A percentile compares a stretch with the other conserved stretches of the same genome.
These are phyloP conservation scores for Teratosphaeria gauchensis DNA, from an alignment of 2,329 filamentous ascomycete species.

Conservation along the genomic window DNA sequence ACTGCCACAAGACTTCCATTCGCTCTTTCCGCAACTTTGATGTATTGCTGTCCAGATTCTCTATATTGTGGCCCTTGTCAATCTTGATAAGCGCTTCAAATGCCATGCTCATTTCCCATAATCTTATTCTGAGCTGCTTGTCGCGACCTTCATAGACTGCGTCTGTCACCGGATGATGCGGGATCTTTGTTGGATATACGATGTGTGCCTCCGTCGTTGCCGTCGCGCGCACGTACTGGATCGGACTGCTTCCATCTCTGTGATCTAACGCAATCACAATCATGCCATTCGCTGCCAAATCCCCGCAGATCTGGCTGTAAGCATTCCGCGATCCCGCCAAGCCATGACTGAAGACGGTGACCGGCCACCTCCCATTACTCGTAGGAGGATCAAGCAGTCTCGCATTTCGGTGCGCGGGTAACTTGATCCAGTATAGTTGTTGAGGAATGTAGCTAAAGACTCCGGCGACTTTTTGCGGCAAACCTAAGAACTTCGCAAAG, in stretches of 20 bases:
- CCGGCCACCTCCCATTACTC: slow-evolving; percentile 57
- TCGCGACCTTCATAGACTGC: slow-evolving; percentile 61
- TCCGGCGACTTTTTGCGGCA: slow-evolving; percentile 25
- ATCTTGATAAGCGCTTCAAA: slow-evolving; percentile 60
- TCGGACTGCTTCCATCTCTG: slow-evolving; percentile 67
- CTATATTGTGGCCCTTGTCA: slow-evolving; percentile 44
- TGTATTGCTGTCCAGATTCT: slow-evolving; percentile 37
- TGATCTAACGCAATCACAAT: slow-evolving; percentile 77
- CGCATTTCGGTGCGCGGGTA: slow-evolving; percentile 65
- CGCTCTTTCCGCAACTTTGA: slow-evolving; percentile 26
- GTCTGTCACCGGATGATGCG: slow-evolving; percentile 51
- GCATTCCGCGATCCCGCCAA: slow-evolving; percentile 72
- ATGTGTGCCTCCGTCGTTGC: slow-evolving; percentile 29
- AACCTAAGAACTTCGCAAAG: slow-evolving; percentile 67
- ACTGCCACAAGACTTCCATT: slow-evolving; percentile 45
- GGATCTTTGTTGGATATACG: slow-evolving; percentile 37
- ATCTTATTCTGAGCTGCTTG: slow-evolving; percentile 60
- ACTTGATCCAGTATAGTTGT: slow-evolving; percentile 61
- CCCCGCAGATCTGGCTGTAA: slow-evolving; percentile 74
- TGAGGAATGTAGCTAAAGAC: slow-evolving; percentile 40
- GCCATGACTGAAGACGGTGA: slow-evolving; percentile 79
- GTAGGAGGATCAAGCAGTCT: slow-evolving; percentile 43
- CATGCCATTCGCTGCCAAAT: slow-evolving; percentile 69
- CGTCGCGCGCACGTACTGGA: slow-evolving; percentile 60
- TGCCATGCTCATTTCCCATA: slow-evolving; percentile 68